Evolutionary conservation across 352 stramenopile genomes (phyloP), one percentile per base, ranked within the genome.

Genomic region (Phytophthora quininea): DNA sequence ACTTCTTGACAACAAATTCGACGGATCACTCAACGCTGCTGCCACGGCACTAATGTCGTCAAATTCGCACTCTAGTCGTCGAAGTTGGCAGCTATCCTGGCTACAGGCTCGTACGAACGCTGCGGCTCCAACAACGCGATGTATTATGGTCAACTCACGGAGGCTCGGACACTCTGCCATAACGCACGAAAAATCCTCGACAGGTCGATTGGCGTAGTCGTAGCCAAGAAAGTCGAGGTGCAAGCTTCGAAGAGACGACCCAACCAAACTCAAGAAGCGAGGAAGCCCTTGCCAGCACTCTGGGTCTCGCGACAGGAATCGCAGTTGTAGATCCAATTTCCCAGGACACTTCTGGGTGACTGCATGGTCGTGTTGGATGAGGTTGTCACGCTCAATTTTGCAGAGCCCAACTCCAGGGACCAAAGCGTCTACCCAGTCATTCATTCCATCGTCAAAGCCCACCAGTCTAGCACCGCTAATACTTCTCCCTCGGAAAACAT

Each of bases 321-420:
- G 43, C 9, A 49, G 10, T 2, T n/a, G 12, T n/a, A 49, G 29
- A 8, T 49, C 19, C 15, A 49, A 49, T 29, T 9, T 15, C 3
- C 10, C 40, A 6, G 6, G 12, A 14, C 9, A 27, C 4, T 47
- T 24, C 4, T 14, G 40, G 9, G 40, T 47, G 4, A 14, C 40
- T 6, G 5, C 12, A n/a, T 47, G 12, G 4, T 24, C 9, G 12
- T 14, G 19, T 27, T 4, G 40, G 15, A 47, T 14, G 19, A 47
- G 52, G 6, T 10, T 27, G 27, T n/a, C 38, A 3, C 27, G 52
- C 8, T 49, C 35, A 37, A 58, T 8, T 5, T 37, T 30, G 27
- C 37, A 58, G 49, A 58, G 3, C 6, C 52, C 51, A 47, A 57
- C 35, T 19, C 15, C 51, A 57, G 51, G 51, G 9, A 48, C 24